These are phyloP conservation scores for Gracilariopsis chorda DNA, from an alignment of 23 red algal genomes.

Conservation along the genomic window DNA sequence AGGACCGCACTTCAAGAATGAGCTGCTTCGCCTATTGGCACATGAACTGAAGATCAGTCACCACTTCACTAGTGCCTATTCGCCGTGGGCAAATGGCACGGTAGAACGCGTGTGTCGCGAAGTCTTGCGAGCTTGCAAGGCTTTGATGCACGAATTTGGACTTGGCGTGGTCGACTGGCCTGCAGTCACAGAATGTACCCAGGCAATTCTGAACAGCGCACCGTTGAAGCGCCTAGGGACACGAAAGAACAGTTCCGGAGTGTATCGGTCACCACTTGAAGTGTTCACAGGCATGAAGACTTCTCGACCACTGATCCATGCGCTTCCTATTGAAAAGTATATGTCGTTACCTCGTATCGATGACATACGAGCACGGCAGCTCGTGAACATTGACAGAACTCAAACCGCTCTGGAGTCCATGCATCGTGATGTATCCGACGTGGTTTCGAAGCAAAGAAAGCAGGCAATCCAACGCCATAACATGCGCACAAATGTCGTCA, in stretches of 20 bases:
- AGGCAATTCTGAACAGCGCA: conserved; percentile 16
- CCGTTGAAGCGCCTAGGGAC: conserved; percentile 9
- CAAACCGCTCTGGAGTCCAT: not conserved
- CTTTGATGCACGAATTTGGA: not conserved
- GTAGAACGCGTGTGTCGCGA: conserved; percentile 6
- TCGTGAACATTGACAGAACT: not conserved
- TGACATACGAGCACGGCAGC: conserved; percentile 5
- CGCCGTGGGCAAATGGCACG: conserved; percentile 45
- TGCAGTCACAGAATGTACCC: not conserved
- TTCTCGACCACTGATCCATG: not conserved
- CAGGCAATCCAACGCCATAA: conserved; percentile 11
- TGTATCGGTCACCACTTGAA: conserved; percentile 11
- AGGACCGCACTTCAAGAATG: not conserved
- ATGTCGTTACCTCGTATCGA: not conserved
- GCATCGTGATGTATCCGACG: not conserved
- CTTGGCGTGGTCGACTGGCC: not conserved
- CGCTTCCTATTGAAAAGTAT: not conserved
- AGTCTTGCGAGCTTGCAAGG: not conserved
- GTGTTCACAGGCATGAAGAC: conserved; percentile 24
- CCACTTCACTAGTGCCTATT: conserved; percentile 39
- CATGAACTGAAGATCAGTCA: not conserved
- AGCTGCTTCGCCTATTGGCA: not conserved
- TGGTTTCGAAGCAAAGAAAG: not conserved
- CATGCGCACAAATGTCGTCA: not conserved
- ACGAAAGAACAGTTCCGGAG: not conserved